These are phyloP conservation scores for Lactarius pseudohatsudake DNA, from an alignment of 768 basidiomycete genomes.

Conservation along the genomic window DNA sequence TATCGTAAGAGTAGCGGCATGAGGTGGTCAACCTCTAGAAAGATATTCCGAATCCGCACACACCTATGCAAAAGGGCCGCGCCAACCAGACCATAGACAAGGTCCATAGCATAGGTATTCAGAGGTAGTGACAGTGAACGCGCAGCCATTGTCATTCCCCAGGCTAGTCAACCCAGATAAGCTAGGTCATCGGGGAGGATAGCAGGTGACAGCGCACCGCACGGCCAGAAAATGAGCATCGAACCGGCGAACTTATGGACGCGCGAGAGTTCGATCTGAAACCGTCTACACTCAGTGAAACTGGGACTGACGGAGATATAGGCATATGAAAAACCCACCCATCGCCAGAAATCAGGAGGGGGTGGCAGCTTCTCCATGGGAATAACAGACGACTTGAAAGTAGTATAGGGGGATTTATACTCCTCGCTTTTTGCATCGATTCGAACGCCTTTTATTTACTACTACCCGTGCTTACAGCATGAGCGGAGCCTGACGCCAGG, in stretches of 20 bases:
- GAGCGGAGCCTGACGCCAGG: neutral
- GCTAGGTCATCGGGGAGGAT: neutral
- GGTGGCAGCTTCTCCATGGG: neutral
- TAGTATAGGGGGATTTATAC: neutral
- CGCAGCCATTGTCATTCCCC: slow-evolving; percentile 30
- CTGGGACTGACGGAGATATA: neutral
- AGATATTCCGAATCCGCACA: neutral
- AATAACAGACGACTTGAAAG: neutral
- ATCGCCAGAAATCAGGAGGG: slow-evolving; percentile 9
- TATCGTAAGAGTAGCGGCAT: neutral
- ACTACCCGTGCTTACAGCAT: neutral
- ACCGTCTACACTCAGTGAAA: neutral
- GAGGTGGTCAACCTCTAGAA: neutral
- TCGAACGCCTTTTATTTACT: neutral
- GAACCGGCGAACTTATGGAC: slow-evolving; percentile 33
- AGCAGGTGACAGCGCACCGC: slow-evolving; percentile 8
- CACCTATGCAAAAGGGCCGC: slow-evolving; percentile 14
- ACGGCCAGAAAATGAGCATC: slow-evolving; percentile 32
- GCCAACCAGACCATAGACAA: slow-evolving; percentile 12
- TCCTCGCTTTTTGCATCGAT: neutral
- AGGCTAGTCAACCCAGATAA: slow-evolving; percentile 20
- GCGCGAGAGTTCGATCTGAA: slow-evolving; percentile 28
- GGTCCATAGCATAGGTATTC: neutral
- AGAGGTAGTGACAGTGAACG: slow-evolving; percentile 24
- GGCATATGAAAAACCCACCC: slow-evolving; percentile 1